These are phyloP conservation scores for Myochromella boudieri DNA, from an alignment of 768 basidiomycete genomes.

Conservation along the genomic window DNA sequence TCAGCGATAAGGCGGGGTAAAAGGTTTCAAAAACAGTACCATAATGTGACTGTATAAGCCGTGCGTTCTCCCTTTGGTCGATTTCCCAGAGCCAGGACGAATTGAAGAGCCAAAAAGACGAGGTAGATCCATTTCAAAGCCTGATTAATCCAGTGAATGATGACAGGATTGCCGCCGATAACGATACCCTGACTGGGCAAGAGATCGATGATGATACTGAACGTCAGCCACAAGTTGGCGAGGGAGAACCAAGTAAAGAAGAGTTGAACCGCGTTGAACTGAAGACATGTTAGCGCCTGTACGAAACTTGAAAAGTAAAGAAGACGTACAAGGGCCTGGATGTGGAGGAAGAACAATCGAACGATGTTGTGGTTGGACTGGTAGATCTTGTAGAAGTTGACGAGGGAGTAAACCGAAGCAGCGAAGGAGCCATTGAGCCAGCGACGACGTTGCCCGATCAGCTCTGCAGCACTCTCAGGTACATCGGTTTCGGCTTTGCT, in stretches of 20 bases:
- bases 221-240: conserved; percentile 93
- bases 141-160: conserved; percentile 87
- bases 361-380: conserved; percentile 82
- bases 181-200: conserved; percentile 55
- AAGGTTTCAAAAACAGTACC: conserved; percentile 38
- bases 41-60: conserved; percentile 74
- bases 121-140: conserved; percentile 89
- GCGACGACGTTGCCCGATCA: conserved; percentile 93
- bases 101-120: conserved; percentile 69
- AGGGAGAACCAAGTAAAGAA: conserved; percentile 93
- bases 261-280: conserved; percentile 85
- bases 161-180: conserved; percentile 68
- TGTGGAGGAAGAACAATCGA: conserved; percentile 94
- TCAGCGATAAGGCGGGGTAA: background rate
- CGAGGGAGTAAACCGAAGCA: conserved; percentile 85
- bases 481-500: conserved; percentile 96
- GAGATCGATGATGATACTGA: conserved; percentile 91
- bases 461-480: conserved; percentile 85
- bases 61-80: conserved; percentile 85
- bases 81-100: conserved; percentile 65
- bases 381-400: conserved; percentile 90
- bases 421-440: conserved; percentile 98
- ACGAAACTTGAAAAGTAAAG: background rate
- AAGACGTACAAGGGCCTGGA: conserved; percentile 78
- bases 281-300: background rate